phyloP scores from a whole-genome alignment of 1,284 basidiomycete genomes.

The Microbotryomycetes sp. region DNA sequence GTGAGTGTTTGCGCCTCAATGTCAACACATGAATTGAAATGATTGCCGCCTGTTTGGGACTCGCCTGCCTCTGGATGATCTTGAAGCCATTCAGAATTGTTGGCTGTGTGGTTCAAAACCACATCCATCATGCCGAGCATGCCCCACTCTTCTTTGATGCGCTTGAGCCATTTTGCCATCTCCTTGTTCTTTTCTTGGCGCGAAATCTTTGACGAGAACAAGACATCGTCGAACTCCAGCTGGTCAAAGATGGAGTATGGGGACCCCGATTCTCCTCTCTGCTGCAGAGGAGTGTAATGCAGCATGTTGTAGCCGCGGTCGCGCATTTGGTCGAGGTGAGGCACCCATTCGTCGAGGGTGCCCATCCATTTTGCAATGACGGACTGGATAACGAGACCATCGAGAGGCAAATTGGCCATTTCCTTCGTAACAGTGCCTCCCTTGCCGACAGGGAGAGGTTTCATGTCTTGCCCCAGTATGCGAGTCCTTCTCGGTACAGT shows the following conservation, averaged over 20 bases:
- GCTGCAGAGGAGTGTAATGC: slow-evolving; percentile 88
- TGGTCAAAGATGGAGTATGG: slow-evolving; percentile 89
- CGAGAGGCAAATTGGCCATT: slow-evolving; percentile 64
- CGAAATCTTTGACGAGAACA: slow-evolving; percentile 49
- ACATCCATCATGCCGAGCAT: slow-evolving; percentile 83
- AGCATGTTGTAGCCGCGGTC: slow-evolving; percentile 80
- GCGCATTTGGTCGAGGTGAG: slow-evolving; percentile 69
- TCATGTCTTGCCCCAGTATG: slow-evolving; percentile 56
- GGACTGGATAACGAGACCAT: slow-evolving; percentile 76
- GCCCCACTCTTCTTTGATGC: slow-evolving; percentile 75
- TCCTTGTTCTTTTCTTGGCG: slow-evolving; percentile 44
- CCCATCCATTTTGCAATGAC: slow-evolving; percentile 98
- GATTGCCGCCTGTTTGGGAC: slow-evolving; percentile 29
- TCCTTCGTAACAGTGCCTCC: slow-evolving; percentile 50
- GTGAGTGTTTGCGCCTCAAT: too few species aligned
- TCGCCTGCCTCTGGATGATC: slow-evolving; percentile 88
- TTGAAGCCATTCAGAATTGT: slow-evolving; percentile 81
- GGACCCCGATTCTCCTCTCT: slow-evolving; percentile 74
- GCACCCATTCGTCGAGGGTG: slow-evolving; percentile 62
- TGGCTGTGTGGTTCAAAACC: slow-evolving; percentile 90
- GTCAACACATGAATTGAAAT: neutral
- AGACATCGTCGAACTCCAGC: slow-evolving; percentile 63
- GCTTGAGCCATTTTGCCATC: slow-evolving; percentile 56
- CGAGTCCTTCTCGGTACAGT: slow-evolving; percentile 60
- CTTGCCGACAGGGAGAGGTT: slow-evolving; percentile 28